Evolutionary conservation across 225 moss, liverwort and hornwort genomes (phyloP).

Genomic region (Physcomitrellopsis africana): DNA sequence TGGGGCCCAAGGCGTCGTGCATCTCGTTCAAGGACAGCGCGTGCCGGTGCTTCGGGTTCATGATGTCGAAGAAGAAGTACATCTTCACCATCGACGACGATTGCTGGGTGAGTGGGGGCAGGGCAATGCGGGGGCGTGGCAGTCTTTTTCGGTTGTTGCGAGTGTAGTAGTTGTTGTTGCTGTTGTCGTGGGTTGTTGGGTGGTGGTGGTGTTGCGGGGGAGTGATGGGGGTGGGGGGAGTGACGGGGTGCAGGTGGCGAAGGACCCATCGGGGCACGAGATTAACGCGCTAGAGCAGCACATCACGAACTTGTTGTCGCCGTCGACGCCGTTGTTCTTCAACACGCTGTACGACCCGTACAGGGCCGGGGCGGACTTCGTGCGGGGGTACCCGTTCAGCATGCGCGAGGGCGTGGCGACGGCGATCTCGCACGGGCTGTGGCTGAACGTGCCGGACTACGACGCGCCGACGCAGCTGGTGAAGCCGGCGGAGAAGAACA

Average conservation of each 20-base stretch:
- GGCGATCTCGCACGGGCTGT: too few relatives aligned
- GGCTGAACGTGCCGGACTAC: too few relatives aligned
- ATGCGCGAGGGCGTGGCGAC: too few relatives aligned
- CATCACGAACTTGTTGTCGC: neutral
- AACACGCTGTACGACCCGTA: conserved; percentile 69
- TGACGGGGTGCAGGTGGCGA: conserved; percentile 26
- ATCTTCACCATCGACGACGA: conserved; percentile 37
- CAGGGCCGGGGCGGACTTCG: conserved; percentile 62
- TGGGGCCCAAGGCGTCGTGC: conserved; percentile 38
- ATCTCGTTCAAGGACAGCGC: too few relatives aligned
- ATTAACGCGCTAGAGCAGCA: neutral
- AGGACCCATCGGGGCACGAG: conserved; percentile 37
- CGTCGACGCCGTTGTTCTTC: conserved; percentile 62
- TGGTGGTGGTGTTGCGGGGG: neutral
- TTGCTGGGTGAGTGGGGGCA: conserved; percentile 23
- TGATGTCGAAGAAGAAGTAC: conserved; percentile 29
- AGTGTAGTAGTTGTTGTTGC: too few relatives aligned
- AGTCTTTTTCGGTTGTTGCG: too few relatives aligned
- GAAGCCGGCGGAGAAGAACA: too few relatives aligned
- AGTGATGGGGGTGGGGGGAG: neutral
- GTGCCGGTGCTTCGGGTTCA: conserved; percentile 26
- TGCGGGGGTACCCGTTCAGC: conserved; percentile 56
- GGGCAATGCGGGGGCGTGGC: too few relatives aligned
- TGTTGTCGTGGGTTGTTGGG: neutral
- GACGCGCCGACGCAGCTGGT: too few relatives aligned